These are phyloP conservation scores for Dorcoceras hygrometricum DNA, from an alignment of 257 asterid genomes.

Conservation along the genomic window DNA sequence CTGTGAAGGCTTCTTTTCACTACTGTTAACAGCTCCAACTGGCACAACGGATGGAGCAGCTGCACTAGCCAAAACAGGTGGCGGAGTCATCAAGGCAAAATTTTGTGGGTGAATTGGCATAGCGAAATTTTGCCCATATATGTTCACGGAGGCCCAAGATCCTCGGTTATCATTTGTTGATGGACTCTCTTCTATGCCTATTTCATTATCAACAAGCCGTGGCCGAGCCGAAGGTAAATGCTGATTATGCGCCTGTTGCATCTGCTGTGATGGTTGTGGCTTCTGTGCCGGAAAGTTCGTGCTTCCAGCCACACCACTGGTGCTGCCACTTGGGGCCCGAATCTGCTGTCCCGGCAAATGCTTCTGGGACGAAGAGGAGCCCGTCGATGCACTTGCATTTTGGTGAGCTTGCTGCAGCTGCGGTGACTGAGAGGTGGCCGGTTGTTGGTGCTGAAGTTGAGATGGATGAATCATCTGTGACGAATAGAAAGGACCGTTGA, in stretches of 20 bases:
- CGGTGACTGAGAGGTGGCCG: conserved; percentile 36
- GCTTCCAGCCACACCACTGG: conserved; percentile 35
- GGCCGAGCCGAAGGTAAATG: conserved; percentile 35
- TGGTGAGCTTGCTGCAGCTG: conserved; percentile 57
- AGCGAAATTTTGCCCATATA: conserved; percentile 61
- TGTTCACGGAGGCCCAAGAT: conserved; percentile 49
- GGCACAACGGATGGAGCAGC: conserved; percentile 26
- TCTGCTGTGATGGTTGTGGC: conserved; percentile 46
- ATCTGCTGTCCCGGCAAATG: conserved; percentile 60
- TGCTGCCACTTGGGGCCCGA: conserved; percentile 41
- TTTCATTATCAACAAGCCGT: conserved; percentile 53
- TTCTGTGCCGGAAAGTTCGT: conserved; percentile 46
- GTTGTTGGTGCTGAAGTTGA: conserved; percentile 55
- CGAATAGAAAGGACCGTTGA: conserved; percentile 80
- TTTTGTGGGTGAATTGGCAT: conserved; percentile 73
- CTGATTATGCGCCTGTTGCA: conserved; percentile 46
- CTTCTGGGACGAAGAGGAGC: conserved; percentile 72
- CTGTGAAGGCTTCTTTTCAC: conserved; percentile 59
- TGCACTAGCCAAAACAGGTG: conserved; percentile 41
- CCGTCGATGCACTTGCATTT: conserved; percentile 42
- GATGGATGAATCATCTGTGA: conserved; percentile 82
- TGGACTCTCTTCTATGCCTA: conserved; percentile 63
- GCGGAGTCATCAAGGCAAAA: conserved; percentile 61
- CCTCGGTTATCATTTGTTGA: conserved; percentile 53
- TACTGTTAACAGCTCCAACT: conserved; percentile 36